Evolutionary conservation across 345 rosid genomes (phyloP).

Genomic region (Salix exigua): DNA sequence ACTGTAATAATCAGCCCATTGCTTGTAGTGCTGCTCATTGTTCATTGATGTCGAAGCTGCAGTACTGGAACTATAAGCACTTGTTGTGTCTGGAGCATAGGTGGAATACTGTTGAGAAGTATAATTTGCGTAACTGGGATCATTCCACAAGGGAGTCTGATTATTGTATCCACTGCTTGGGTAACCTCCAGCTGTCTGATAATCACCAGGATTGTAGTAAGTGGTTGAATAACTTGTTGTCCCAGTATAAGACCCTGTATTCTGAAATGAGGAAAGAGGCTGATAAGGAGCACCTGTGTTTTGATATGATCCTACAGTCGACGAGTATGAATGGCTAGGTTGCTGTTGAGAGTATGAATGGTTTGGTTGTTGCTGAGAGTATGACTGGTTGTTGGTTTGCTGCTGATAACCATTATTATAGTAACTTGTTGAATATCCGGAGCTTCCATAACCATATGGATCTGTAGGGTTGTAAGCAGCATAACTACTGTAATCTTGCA

Average conservation of each 20-base stretch:
- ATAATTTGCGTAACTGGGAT: slow-evolving; percentile 61
- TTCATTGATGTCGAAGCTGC: slow-evolving; percentile 53
- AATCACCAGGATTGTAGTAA: slow-evolving; percentile 98
- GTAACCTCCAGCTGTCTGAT: slow-evolving; percentile 96
- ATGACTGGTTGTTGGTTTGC: slow-evolving; percentile 30
- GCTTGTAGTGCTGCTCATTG: slow-evolving; percentile 78
- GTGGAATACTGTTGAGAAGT: slow-evolving; percentile 61
- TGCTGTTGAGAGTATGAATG: slow-evolving; percentile 78
- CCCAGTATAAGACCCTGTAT: slow-evolving; percentile 99
- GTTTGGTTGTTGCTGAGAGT: slow-evolving; percentile 36
- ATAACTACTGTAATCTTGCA: slow-evolving; percentile 67
- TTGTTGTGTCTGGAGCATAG: slow-evolving; percentile 49
- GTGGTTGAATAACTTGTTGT: slow-evolving; percentile 92
- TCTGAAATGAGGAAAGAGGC: slow-evolving; percentile 99
- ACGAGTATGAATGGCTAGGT: slow-evolving; percentile 34
- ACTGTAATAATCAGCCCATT: slow-evolving; percentile 80
- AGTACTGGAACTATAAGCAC: slow-evolving; percentile 49
- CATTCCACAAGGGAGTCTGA: slow-evolving; percentile 63
- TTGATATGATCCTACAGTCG: slow-evolving; percentile 89
- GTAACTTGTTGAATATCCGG: slow-evolving; percentile 71
- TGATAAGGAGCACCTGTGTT: slow-evolving; percentile 99
- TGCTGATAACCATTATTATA: slow-evolving; percentile 77
- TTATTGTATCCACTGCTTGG: slow-evolving; percentile 64
- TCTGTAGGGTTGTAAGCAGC: slow-evolving; percentile 56
- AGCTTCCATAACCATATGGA: slow-evolving; percentile 63